phyloP scores from a whole-genome alignment of 305 asterid species.

The Solanum hybrid region DNA sequence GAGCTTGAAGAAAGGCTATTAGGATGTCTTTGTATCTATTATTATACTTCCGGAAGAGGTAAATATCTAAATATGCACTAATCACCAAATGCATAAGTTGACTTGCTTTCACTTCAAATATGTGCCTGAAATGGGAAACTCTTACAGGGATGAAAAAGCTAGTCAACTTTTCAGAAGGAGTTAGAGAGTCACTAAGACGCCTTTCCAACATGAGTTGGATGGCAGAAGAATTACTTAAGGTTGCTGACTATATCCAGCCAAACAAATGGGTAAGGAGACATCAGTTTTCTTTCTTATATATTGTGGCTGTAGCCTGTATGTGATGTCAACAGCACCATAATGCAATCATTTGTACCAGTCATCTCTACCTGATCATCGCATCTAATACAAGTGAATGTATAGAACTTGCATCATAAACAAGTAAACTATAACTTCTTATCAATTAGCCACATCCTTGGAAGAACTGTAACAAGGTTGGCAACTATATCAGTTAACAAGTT shows the following conservation, averaged over 20 bases:
- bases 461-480: background rate
- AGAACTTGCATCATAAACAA: background rate
- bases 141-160: slow-evolving; percentile 73
- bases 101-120: background rate
- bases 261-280: slow-evolving; percentile 78
- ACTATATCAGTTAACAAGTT: background rate
- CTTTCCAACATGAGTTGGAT: slow-evolving; percentile 81
- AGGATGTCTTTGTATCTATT: slow-evolving; percentile 81
- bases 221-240: slow-evolving; percentile 91
- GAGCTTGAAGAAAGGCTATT: slow-evolving; percentile 87
- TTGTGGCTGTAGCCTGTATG: background rate
- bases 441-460: background rate
- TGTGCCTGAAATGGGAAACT: background rate
- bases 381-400: background rate
- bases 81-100: background rate
- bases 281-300: background rate
- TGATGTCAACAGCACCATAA: background rate
- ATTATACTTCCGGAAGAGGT: slow-evolving; percentile 85
- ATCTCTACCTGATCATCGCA: background rate
- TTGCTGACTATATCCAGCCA: slow-evolving; percentile 90
- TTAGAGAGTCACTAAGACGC: slow-evolving; percentile 82
- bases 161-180: slow-evolving; percentile 72
- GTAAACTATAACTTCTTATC: background rate
- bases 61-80: background rate
- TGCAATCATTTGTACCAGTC: background rate